phyloP scores from a whole-genome alignment of 331 rosid genomes.

The Malus hybrid region DNA sequence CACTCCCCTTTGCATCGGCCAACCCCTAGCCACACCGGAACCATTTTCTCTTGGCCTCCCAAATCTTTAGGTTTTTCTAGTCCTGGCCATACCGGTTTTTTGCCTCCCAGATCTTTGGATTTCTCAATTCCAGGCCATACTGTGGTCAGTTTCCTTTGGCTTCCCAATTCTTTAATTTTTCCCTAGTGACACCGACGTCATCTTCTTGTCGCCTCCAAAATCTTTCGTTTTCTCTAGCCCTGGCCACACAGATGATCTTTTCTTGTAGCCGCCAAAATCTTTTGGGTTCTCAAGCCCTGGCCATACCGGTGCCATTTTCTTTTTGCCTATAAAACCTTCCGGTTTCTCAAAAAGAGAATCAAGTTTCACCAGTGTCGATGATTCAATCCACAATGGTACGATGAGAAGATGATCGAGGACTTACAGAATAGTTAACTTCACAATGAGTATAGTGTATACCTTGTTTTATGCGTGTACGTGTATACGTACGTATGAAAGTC shows the following conservation, averaged over 20 bases:
- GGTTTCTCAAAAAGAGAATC: background rate
- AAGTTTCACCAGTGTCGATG: background rate
- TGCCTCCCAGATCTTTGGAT: too few relatives aligned
- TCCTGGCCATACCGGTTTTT: background rate
- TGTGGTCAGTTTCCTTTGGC: background rate
- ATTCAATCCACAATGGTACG: background rate
- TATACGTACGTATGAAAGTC: background rate
- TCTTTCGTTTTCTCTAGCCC: too few relatives aligned
- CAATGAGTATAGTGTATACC: background rate
- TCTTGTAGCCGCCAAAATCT: background rate
- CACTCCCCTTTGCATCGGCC: background rate
- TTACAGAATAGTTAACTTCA: background rate
- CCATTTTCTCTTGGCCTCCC: background rate
- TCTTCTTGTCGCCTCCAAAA: too few relatives aligned
- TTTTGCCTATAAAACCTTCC: background rate
- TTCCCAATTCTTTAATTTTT: background rate
- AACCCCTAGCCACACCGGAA: background rate
- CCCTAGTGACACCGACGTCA: too few relatives aligned
- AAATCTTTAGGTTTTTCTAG: background rate
- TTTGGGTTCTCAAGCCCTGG: background rate
- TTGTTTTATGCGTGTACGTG: background rate
- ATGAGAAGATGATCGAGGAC: background rate
- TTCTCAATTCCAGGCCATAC: background rate
- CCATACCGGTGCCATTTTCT: background rate
- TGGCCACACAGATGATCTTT: too few relatives aligned